Percentiles rank a stretch among this genome's conserved stretches.
These are phyloP conservation scores for Neofusicoccum sp. DNA, from an alignment of 2,329 filamentous ascomycete genomes.

Conservation along the genomic window DNA sequence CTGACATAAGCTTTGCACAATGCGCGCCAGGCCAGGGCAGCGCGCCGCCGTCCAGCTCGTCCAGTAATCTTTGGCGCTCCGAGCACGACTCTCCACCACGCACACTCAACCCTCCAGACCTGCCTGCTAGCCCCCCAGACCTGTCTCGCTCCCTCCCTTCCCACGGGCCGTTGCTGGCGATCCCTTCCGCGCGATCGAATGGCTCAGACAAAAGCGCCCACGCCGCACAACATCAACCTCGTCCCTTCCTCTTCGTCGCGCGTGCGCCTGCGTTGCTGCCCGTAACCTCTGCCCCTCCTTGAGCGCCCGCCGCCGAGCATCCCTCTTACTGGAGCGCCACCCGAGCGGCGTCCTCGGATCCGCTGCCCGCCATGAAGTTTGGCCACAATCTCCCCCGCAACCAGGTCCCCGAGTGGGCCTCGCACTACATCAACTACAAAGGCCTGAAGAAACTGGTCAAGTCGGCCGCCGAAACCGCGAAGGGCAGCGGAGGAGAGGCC, in stretches of 20 bases:
- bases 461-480: constrained; percentile 63
- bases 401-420: constrained; percentile 83
- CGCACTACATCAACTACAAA: constrained; percentile 85
- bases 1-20: constrained; percentile 17
- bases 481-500: constrained; percentile 62
- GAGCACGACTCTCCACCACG: constrained; percentile 11
- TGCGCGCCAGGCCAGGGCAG: constrained; percentile 5
- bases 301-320: background rate
- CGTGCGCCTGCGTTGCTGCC: background rate
- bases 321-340: background rate
- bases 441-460: constrained; percentile 95
- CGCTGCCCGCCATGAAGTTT: constrained; percentile 42
- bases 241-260: constrained; percentile 3
- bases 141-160: constrained; percentile 2
- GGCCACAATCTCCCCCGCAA: constrained; percentile 67
- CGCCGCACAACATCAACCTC: background rate
- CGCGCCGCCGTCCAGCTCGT: constrained; percentile 1
- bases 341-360: background rate
- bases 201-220: constrained; percentile 4
- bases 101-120: constrained; percentile 8
- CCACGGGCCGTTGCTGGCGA: constrained; percentile 1
- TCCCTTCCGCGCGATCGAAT: constrained; percentile 10
- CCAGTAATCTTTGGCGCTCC: constrained; percentile 2
- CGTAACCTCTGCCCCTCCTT: constrained; percentile 1
- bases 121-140: background rate